Percentiles rank a stretch among this genome's conserved stretches.
Conservation (phyloP, 345 rosid species). For the Boechera retrofracta region DNA sequence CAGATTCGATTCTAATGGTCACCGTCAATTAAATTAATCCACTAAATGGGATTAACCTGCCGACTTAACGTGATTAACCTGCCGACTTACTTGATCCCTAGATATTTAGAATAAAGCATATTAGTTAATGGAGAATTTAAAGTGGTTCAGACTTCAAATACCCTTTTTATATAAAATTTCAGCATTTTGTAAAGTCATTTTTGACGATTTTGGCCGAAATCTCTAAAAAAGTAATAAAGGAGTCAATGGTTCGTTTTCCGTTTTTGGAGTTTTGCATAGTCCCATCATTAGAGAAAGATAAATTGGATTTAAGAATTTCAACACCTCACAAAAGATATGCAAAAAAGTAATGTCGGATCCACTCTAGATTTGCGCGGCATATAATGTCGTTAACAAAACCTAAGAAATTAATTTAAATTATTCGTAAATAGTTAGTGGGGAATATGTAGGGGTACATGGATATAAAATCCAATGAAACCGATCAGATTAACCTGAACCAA, state of each 20-base stretch:
- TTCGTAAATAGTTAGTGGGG: conserved; percentile 22
- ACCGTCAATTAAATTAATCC: conserved; percentile 18
- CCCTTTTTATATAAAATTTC: neutral
- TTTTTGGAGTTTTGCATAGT: conserved; percentile 43
- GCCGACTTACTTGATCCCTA: conserved; percentile 41
- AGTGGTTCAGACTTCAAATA: conserved; percentile 38
- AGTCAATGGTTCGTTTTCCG: conserved; percentile 40
- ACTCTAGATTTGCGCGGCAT: conserved; percentile 35
- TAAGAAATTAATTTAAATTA: neutral
- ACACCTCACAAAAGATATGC: conserved; percentile 43
- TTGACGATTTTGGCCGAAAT: conserved; percentile 37
- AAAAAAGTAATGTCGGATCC: conserved; percentile 43
- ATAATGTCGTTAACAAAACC: conserved; percentile 36
- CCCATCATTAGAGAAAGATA: conserved; percentile 39
- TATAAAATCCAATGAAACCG: neutral
- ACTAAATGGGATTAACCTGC: conserved; percentile 27
- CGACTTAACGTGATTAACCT: conserved; percentile 35
- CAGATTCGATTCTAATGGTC: neutral
- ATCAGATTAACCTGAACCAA: neutral
- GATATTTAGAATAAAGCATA: conserved; percentile 21
- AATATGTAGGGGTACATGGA: conserved; percentile 24
- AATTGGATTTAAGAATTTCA: conserved; percentile 41
- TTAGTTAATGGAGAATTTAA: conserved; percentile 14
- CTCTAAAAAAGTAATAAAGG: conserved; percentile 27
- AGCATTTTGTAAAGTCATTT: conserved; percentile 32